Evolutionary conservation across 495 filamentous ascomycete genomes (phyloP).

Genomic region (Aspergillus bertholletiae): DNA sequence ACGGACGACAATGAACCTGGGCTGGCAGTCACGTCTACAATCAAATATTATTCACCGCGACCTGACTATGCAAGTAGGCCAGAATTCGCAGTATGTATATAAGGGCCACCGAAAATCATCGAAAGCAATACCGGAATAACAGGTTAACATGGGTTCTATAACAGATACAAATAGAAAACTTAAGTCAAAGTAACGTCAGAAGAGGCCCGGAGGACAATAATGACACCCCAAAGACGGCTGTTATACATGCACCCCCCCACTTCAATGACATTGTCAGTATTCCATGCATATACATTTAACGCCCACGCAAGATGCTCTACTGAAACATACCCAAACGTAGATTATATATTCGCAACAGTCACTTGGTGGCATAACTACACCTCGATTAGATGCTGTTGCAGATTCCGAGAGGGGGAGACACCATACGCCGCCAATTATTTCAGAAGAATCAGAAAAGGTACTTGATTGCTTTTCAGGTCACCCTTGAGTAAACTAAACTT

Average conservation of each 20-base stretch:
- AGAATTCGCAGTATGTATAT: conserved; percentile 33
- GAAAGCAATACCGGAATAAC: not conserved
- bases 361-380: not conserved
- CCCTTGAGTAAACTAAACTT: conserved; percentile 5
- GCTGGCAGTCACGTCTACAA: not conserved
- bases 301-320: not conserved
- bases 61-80: conserved; percentile 14
- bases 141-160: conserved; percentile 17
- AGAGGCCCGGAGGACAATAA: conserved; percentile 50
- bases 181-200: conserved; percentile 47
- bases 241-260: conserved; percentile 81
- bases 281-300: not conserved
- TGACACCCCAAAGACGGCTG: conserved; percentile 70
- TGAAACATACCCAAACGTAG: not conserved
- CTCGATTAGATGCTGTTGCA: not conserved
- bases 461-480: not conserved
- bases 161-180: conserved; percentile 58
- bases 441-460: conserved; percentile 20
- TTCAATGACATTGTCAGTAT: conserved; percentile 72
- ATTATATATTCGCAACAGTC: not conserved
- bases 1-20: conserved; percentile 13
- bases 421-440: conserved; percentile 4
- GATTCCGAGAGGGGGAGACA: not conserved
- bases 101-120: not conserved
- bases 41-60: not conserved